Percentiles rank a stretch among this genome's conserved stretches.
Conservation (phyloP, 768 basidiomycete species). For the Macrolepiota fuliginosa region DNA sequence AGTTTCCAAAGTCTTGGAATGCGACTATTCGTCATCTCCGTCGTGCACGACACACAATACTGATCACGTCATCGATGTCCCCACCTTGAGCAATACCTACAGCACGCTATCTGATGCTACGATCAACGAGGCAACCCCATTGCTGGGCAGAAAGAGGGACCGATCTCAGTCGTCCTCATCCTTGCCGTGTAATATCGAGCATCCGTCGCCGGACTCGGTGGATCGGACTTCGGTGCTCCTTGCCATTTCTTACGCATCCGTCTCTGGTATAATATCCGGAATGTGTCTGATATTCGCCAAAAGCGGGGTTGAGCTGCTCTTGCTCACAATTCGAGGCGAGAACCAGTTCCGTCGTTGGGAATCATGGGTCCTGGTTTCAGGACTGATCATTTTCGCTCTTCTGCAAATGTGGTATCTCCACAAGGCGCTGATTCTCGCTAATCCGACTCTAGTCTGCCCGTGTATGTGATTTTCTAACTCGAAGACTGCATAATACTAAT, state of each 20-base stretch:
- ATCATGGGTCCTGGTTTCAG: constrained; percentile 76
- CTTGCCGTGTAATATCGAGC: constrained; percentile 13
- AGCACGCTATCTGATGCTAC: background rate
- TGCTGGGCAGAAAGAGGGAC: constrained; percentile 39
- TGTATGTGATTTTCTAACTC: constrained; percentile 42
- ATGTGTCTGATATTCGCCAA: constrained; percentile 95
- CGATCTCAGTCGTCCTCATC: constrained; percentile 7
- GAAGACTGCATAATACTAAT: constrained; percentile 16
- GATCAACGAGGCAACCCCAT: constrained; percentile 42
- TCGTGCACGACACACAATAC: constrained; percentile 32
- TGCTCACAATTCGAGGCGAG: constrained; percentile 70
- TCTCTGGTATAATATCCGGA: constrained; percentile 85
- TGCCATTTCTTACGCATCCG: constrained; percentile 83
- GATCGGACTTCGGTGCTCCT: constrained; percentile 57
- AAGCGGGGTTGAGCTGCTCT: constrained; percentile 84
- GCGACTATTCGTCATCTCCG: constrained; percentile 25
- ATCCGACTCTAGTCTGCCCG: constrained; percentile 85
- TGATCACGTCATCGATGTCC: constrained; percentile 36
- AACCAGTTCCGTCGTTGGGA: constrained; percentile 87
- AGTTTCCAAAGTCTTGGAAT: constrained; percentile 21
- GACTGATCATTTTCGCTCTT: constrained; percentile 70
- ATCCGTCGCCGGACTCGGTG: constrained; percentile 21
- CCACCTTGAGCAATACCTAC: constrained; percentile 30
- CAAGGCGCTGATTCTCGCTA: constrained; percentile 74
- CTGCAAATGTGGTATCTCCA: constrained; percentile 85